These are phyloP conservation scores for Apiospora koreana DNA, from an alignment of 2,329 filamentous ascomycete species.

Conservation along the genomic window DNA sequence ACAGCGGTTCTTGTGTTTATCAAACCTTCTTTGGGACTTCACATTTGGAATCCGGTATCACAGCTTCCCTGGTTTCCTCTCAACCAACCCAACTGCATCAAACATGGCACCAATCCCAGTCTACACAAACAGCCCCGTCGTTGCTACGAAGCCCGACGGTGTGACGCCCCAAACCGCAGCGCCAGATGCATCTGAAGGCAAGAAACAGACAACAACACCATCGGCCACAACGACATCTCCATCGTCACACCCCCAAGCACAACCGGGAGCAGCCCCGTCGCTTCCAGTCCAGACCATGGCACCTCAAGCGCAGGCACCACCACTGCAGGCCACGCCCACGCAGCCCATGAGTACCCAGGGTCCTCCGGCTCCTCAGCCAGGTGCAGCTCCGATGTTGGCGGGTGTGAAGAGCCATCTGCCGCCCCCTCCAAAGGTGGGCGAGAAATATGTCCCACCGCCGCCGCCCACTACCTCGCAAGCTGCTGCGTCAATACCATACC, in stretches of 20 bases:
- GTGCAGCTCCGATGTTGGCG: conserved; percentile 50
- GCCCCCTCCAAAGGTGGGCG: conserved; percentile 53
- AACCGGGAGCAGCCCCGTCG: conserved; percentile 47
- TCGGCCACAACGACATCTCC: conserved; percentile 25
- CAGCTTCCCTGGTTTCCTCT: conserved; percentile 21
- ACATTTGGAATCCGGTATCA: background rate
- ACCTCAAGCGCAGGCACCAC: conserved; percentile 33
- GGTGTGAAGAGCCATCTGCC: conserved; percentile 39
- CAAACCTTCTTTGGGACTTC: background rate
- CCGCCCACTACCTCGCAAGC: conserved; percentile 32
- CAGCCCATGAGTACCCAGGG: conserved; percentile 32
- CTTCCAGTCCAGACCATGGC: conserved; percentile 46
- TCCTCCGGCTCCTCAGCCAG: conserved; percentile 59
- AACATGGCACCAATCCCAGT: conserved; percentile 64
- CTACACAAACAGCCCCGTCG: conserved; percentile 60
- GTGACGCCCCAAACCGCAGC: conserved; percentile 31
- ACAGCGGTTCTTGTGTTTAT: background rate
- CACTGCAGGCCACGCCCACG: conserved; percentile 45
- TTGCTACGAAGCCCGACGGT: conserved; percentile 53
- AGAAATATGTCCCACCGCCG: conserved; percentile 41
- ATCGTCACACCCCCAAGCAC: conserved; percentile 42
- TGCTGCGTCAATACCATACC: conserved; percentile 36
- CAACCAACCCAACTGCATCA: conserved; percentile 1
- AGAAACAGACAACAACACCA: conserved; percentile 24
- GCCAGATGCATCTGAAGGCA: conserved; percentile 19